Percentiles rank a stretch among this genome's conserved stretches.
phyloP scores from a whole-genome alignment of 1,284 basidiomycete species.

The Ceratobasidium sp. region DNA sequence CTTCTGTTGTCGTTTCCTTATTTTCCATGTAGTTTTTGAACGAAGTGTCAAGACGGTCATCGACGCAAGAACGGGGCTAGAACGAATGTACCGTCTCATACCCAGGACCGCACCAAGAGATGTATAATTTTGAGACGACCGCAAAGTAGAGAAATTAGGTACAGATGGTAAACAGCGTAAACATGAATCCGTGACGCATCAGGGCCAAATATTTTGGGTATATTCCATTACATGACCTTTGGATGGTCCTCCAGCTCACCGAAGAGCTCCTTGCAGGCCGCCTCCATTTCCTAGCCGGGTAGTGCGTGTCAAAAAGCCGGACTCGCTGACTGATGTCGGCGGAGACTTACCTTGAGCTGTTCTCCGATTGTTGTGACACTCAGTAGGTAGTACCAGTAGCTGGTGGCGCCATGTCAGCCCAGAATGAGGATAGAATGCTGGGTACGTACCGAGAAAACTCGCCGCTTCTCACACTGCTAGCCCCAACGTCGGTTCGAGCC shows the following conservation, averaged over 20 bases:
- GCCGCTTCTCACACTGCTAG: conserved; percentile 43
- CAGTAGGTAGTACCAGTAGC: conserved; percentile 43
- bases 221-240: conserved; percentile 20
- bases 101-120: too few species aligned
- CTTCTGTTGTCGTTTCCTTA: not conserved
- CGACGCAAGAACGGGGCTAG: too few species aligned
- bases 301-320: not conserved
- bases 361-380: conserved; percentile 39
- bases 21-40: not conserved
- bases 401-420: not conserved
- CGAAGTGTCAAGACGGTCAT: not conserved
- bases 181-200: too few species aligned
- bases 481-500: conserved; percentile 46
- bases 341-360: conserved; percentile 39
- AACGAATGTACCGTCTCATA: too few species aligned
- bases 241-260: conserved; percentile 44
- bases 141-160: too few species aligned
- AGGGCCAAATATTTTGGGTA: not conserved
- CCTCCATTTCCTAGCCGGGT: conserved; percentile 43
- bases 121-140: too few species aligned
- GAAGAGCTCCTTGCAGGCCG: conserved; percentile 44
- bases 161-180: too few species aligned
- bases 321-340: not conserved
- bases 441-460: conserved; percentile 43
- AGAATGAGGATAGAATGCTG: not conserved